Evolutionary conservation across 2,329 filamentous ascomycete species (phyloP).

Genomic region (Boeremia lycopersici): DNA sequence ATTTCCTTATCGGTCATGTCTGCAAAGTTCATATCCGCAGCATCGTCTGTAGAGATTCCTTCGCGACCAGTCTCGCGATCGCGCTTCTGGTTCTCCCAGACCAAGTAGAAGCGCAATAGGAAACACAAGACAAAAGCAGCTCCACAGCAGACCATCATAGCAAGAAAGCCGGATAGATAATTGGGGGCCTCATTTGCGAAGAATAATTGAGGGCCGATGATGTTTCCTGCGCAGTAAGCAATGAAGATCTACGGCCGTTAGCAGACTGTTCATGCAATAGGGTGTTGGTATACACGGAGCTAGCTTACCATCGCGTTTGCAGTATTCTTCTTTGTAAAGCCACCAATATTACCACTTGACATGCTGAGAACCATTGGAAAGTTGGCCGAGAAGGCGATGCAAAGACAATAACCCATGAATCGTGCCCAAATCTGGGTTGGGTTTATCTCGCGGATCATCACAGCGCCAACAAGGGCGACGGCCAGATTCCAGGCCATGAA

Average conservation of each 20-base stretch:
- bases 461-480: constrained; percentile 31
- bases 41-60: neutral
- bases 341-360: constrained; percentile 45
- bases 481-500: constrained; percentile 22
- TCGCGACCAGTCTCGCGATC: constrained; percentile 11
- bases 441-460: constrained; percentile 31
- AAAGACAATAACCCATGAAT: constrained; percentile 39
- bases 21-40: constrained; percentile 11
- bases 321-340: constrained; percentile 56
- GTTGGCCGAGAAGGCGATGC: constrained; percentile 50
- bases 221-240: constrained; percentile 16
- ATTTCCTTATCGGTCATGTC: constrained; percentile 23
- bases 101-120: constrained; percentile 16
- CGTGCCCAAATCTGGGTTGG: constrained; percentile 12
- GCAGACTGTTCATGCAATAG: neutral
- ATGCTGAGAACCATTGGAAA: constrained; percentile 41
- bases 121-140: constrained; percentile 16
- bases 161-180: constrained; percentile 16
- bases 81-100: constrained; percentile 20
- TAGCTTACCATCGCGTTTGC: constrained; percentile 52
- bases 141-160: constrained; percentile 20
- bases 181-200: constrained; percentile 6
- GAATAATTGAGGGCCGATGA: constrained; percentile 16
- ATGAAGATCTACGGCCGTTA: constrained; percentile 12
- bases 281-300: neutral